Evolutionary conservation across 2,329 filamentous ascomycete genomes (phyloP).

Genomic region (Malbranchea cinnamomea): DNA sequence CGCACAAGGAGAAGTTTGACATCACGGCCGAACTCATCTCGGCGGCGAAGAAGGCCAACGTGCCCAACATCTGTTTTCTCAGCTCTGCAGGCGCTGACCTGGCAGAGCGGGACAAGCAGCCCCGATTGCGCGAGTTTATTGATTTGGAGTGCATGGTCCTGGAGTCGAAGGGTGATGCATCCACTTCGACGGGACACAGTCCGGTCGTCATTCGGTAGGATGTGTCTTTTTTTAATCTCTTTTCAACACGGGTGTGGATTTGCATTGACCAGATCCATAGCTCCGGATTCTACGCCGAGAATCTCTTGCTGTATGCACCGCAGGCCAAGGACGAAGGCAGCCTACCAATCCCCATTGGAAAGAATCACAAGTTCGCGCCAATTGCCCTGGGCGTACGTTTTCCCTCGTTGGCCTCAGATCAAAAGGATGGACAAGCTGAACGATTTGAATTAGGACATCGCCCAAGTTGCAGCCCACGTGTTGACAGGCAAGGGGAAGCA

Average conservation of each 20-base stretch:
- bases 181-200: conserved; percentile 26
- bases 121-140: conserved; percentile 36
- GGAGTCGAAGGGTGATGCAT: conserved; percentile 29
- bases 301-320: conserved; percentile 33
- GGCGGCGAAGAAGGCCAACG: conserved; percentile 31
- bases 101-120: conserved; percentile 35
- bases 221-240: neutral
- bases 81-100: conserved; percentile 37
- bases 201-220: conserved; percentile 33
- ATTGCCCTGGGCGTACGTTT: conserved; percentile 31
- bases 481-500: conserved; percentile 34
- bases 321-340: conserved; percentile 32
- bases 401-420: neutral
- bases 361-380: conserved; percentile 35
- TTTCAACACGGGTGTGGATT: neutral
- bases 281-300: conserved; percentile 38
- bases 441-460: conserved; percentile 26
- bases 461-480: conserved; percentile 34
- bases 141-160: conserved; percentile 33
- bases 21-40: conserved; percentile 31
- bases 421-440: neutral
- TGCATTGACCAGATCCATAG: conserved; percentile 15
- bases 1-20: conserved; percentile 32
- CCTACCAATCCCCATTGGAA: conserved; percentile 34
- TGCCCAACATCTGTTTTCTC: conserved; percentile 34